Evolutionary conservation across 106 monocot species (phyloP).

Genomic region (Dioscorea zingiberensis): DNA sequence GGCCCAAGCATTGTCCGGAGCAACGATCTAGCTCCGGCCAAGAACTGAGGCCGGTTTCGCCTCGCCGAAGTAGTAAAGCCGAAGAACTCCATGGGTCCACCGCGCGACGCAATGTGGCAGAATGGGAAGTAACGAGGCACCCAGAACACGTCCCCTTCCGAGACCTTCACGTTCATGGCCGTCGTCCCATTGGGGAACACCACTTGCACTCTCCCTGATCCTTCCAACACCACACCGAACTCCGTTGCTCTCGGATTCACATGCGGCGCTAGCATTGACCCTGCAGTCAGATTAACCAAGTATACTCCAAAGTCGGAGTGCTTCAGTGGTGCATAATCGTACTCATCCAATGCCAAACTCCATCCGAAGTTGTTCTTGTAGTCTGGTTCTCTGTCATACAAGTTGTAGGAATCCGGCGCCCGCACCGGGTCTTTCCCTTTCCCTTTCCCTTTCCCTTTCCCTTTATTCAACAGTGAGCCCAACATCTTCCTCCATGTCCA

Average conservation of each 20-base stretch:
- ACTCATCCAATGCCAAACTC: conserved; percentile 52
- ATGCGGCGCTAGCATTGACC: conserved; percentile 89
- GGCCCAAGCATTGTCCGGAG: conserved; percentile 51
- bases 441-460: conserved; percentile 5
- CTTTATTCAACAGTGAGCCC: conserved; percentile 10
- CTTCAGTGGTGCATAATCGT: conserved; percentile 54
- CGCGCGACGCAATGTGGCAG: conserved; percentile 65
- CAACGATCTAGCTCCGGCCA: conserved; percentile 58
- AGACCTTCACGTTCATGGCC: conserved; percentile 71
- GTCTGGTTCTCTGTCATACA: conserved; percentile 52
- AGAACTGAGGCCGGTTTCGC: conserved; percentile 71
- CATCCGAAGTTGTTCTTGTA: conserved; percentile 66
- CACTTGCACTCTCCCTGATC: conserved; percentile 55
- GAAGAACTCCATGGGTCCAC: conserved; percentile 72
- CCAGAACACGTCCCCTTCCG: conserved; percentile 73
- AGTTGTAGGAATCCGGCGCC: conserved; percentile 60
- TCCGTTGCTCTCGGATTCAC: conserved; percentile 78
- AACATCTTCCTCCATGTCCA: conserved; percentile 50
- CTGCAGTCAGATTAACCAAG: conserved; percentile 75
- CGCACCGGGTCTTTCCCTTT: conserved; percentile 10
- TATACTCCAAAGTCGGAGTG: conserved; percentile 58
- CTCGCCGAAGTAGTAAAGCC: conserved; percentile 80
- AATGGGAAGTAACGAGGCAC: conserved; percentile 82
- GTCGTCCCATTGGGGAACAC: conserved; percentile 76
- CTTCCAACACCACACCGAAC: conserved; percentile 63